Evolutionary conservation across 176 grass and related monocot genomes (phyloP).

Genomic region (Oryza nivara): DNA sequence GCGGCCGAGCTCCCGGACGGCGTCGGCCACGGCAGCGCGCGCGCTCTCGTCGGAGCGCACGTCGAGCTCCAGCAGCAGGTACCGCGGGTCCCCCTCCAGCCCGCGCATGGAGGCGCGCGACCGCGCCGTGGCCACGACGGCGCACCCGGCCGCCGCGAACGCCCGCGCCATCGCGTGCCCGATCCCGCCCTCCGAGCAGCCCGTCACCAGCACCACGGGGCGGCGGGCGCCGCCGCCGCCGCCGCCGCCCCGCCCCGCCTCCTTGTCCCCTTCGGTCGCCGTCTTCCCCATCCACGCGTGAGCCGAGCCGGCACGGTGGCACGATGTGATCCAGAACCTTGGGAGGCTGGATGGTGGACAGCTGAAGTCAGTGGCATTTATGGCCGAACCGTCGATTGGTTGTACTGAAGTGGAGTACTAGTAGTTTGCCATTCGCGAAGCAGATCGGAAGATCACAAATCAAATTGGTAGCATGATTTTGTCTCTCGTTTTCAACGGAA

Average conservation of each 20-base stretch:
- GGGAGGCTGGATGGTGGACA: neutral
- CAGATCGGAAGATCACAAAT: neutral
- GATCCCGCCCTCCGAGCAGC: constrained; percentile 88
- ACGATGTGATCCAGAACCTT: neutral
- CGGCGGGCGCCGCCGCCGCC: neutral
- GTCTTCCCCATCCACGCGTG: constrained; percentile 26
- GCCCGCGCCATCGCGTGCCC: constrained; percentile 66
- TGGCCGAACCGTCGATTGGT: neutral
- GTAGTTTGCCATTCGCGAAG: too few relatives aligned
- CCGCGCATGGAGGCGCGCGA: constrained; percentile 70
- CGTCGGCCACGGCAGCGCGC: constrained; percentile 44
- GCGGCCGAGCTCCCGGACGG: constrained; percentile 53
- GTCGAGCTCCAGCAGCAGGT: constrained; percentile 66
- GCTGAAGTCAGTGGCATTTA: neutral
- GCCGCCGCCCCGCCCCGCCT: neutral
- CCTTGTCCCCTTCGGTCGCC: neutral
- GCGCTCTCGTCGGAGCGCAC: constrained; percentile 68
- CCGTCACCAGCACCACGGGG: constrained; percentile 81
- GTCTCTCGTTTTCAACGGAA: neutral
- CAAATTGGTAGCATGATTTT: neutral
- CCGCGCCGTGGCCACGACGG: constrained; percentile 79
- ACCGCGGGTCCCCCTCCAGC: constrained; percentile 54
- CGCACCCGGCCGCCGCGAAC: constrained; percentile 71
- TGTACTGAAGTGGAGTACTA: too few relatives aligned
- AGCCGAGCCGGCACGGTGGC: neutral